Percentiles rank a stretch among this genome's conserved stretches.
These are phyloP conservation scores for Fusarium sp. DNA, from an alignment of 2,329 filamentous ascomycete genomes.

Conservation along the genomic window DNA sequence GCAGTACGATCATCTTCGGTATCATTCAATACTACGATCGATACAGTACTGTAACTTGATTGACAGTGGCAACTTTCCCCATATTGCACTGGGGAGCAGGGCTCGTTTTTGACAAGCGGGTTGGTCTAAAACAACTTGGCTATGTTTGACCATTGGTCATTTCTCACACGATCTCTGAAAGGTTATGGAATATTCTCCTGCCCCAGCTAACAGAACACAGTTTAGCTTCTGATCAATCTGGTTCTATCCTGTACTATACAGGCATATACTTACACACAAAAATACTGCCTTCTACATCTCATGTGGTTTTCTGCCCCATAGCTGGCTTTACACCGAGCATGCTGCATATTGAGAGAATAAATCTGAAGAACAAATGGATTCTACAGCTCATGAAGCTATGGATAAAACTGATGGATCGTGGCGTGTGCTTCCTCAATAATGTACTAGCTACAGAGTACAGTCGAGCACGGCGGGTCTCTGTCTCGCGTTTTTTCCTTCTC, in stretches of 20 bases:
- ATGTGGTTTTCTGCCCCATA: not conserved
- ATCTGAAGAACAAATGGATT: not conserved
- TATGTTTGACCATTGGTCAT: constrained; percentile 30
- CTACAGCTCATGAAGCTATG: not conserved
- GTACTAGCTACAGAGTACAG: constrained; percentile 36
- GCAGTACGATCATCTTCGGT: constrained; percentile 30
- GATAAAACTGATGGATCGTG: constrained; percentile 15
- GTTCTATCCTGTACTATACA: not conserved
- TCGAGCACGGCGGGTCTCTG: constrained; percentile 40
- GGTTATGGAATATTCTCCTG: constrained; percentile 20
- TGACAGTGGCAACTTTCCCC: constrained; percentile 26
- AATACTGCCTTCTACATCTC: not conserved
- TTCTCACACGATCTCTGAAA: constrained; percentile 32
- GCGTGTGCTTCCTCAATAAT: constrained; percentile 36
- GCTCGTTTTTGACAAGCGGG: constrained; percentile 28
- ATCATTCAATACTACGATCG: constrained; percentile 28
- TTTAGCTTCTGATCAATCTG: not conserved
- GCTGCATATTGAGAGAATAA: constrained; percentile 1
- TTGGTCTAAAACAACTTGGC: constrained; percentile 35
- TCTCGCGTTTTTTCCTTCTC: constrained; percentile 38
- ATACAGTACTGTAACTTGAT: constrained; percentile 23
- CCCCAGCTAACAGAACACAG: constrained; percentile 18
- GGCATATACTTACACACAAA: not conserved
- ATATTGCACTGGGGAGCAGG: constrained; percentile 20
- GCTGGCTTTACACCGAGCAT: not conserved